Evolutionary conservation across 495 filamentous ascomycete genomes (phyloP), one percentile per base, ranked within the genome.

Genomic region (Xylaria acuta): DNA sequence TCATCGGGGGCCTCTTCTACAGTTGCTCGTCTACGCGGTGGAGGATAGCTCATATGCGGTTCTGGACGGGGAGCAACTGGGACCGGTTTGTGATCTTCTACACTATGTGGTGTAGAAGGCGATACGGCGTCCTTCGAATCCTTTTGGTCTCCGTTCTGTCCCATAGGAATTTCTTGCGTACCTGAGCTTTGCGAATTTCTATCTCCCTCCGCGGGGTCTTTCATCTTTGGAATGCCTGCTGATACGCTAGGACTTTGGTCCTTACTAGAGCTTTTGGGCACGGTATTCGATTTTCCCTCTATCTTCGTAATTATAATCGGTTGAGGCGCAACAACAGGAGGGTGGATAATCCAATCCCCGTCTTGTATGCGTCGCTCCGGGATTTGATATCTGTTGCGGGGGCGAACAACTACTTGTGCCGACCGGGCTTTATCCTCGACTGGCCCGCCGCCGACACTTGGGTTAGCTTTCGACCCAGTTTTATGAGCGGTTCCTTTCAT

Each of bases 1-100:
- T 64, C 38, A 8, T 64, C 60, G 1, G 60, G 60, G 7, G 38
- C 60, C 5, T 64, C 60, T 43, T 64, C 60, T 43, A 64, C 38
- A 8, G 60, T 64, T 64, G 22, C 60, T 30, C 22, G 60, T 64
- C 60, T 64, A 30, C 5, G 60, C 9, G 38, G 34, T 4, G 32
- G 58, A n/a, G 16, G 18, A 22, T 22, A 62, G 34, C 32, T 62
- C 7, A 40, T 62, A 58, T 32, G 14, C 1, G 4, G 12, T 16
- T 20, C 27, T 34, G 27, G 53, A 18, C 4, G 12, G 1, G 14
- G 58, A n/a, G 32, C 6, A 22, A 8, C n/a, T 6, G 20, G 58
- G 0, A 22, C 34, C 12, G 4, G 58, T 14, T 38, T 5, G 58
- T 60, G 6, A 14, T 22, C 32, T 22, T 60, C 58, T 30, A 22